Base-by-base conservation (phyloP, 2,329 filamentous ascomycete genomes). In the Trichoderma sp. region DNA sequence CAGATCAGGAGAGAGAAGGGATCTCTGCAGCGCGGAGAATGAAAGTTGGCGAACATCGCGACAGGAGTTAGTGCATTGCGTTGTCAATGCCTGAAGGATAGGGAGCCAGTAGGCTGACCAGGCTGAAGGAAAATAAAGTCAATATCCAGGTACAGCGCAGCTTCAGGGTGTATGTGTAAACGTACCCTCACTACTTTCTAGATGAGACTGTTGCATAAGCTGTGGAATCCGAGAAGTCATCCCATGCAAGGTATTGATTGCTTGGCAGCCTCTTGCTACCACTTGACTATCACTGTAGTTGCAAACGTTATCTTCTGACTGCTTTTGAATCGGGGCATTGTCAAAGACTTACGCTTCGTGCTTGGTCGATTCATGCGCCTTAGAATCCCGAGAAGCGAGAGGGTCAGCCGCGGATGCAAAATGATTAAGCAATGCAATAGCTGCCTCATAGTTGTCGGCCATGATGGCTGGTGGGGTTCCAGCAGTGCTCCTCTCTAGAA, bases 91-190 rank as follows among this genome's bases (percentile, higher is more conserved):
- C 73, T 93, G 89, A 80, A 99, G 96, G 30, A 99, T 94, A 1
- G 95, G 96, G 16, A 94, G 90, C 96, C 96, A 99, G 79, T 99
- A 99, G 10, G 96, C 93, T 61, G 93, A 94, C 96, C 96, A 99
- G 16, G 96, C 96, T 92, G 71, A n/a, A 58, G 6, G 26, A 39
- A 13, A 37, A 43, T 18, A 18, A 18, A 49, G 65, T 77, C 46
- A 75, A 59, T 39, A 52, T 64, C 60, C 59, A 24, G 59, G 16
- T 7, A 16, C 16, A 49, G 34, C 32, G 10, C 16, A 8, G 11
- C 16, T 8, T 49, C 13, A 10, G 5, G 43, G 43, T n/a, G 14
- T 18, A 21, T 43, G 26, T 52, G 18, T 34, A 11, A 21, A 72
- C 83, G 70, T 80, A 92, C 91, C 91, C 85, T 97, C 92, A 69